Conservation (phyloP, 768 basidiomycete species). For the Podaxis sp. region DNA sequence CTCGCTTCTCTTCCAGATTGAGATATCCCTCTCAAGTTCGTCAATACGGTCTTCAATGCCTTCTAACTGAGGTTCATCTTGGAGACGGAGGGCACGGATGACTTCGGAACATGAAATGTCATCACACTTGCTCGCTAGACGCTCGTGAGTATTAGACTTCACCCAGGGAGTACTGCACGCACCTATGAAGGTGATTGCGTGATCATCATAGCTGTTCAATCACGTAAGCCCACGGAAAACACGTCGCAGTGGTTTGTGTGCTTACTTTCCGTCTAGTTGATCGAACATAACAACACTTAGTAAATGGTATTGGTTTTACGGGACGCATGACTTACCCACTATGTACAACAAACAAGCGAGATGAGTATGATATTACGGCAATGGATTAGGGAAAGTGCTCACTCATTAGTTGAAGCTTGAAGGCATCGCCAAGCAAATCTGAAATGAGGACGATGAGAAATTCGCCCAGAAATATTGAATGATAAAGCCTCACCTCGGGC, state of each 20-base stretch:
- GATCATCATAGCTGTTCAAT: constrained; percentile 48
- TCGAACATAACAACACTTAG: neutral
- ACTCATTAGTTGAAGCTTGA: constrained; percentile 65
- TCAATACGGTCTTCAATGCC: constrained; percentile 49
- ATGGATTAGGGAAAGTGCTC: constrained; percentile 21
- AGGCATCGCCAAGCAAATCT: constrained; percentile 67
- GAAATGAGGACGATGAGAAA: neutral
- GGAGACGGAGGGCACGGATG: constrained; percentile 47
- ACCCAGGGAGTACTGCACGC: constrained; percentile 12
- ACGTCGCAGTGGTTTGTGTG: constrained; percentile 5
- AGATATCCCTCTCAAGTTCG: constrained; percentile 31
- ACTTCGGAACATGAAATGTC: constrained; percentile 63
- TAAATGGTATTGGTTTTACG: neutral
- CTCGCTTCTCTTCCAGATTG: constrained; percentile 43
- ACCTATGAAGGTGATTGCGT: constrained; percentile 65
- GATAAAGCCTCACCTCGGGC: constrained; percentile 43
- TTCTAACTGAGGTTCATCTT: constrained; percentile 53
- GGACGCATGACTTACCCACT: constrained; percentile 42
- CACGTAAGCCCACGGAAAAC: neutral
- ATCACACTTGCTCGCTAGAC: constrained; percentile 59
- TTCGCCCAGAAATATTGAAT: neutral
- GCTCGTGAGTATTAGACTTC: neutral
- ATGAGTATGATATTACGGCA: constrained; percentile 11
- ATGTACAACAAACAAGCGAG: neutral
- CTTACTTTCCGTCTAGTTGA: constrained; percentile 56